A percentile compares a stretch with the other conserved stretches of the same genome.
These are phyloP conservation scores for Ganoderma lucidum DNA, from an alignment of 1,284 basidiomycete genomes.

Conservation along the genomic window DNA sequence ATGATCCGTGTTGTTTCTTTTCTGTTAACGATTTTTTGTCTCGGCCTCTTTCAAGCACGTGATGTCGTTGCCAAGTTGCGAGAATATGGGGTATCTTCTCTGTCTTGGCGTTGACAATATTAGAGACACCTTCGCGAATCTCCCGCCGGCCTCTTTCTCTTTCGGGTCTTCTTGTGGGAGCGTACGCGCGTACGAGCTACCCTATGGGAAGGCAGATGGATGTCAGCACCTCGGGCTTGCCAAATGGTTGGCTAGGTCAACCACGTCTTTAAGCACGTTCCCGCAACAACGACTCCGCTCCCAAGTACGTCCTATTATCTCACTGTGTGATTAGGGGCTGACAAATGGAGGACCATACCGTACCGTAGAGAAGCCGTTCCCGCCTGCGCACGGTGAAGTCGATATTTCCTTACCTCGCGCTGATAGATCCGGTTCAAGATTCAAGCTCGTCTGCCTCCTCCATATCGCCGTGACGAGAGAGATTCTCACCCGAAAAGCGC, in stretches of 20 bases:
- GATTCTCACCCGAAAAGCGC: no score
- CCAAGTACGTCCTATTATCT: neutral
- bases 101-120: neutral
- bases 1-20: neutral
- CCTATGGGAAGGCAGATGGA: neutral
- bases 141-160: neutral
- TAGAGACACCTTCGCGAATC: neutral
- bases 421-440: no score
- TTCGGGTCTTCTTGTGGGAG: slow-evolving; percentile 4
- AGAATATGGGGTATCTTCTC: neutral
- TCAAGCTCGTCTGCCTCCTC: no score
- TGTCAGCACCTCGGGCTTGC: neutral
- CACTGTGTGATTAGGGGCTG: neutral
- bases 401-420: no score
- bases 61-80: neutral
- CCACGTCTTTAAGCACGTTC: no score
- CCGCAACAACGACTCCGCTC: neutral
- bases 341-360: neutral
- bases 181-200: neutral
- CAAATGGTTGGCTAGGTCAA: neutral
- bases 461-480: no score
- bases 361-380: no score
- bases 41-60: neutral
- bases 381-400: no score
- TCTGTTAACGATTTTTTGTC: neutral